Base-by-base conservation (phyloP, 805 yeast species). In the Candida succiphila region DNA sequence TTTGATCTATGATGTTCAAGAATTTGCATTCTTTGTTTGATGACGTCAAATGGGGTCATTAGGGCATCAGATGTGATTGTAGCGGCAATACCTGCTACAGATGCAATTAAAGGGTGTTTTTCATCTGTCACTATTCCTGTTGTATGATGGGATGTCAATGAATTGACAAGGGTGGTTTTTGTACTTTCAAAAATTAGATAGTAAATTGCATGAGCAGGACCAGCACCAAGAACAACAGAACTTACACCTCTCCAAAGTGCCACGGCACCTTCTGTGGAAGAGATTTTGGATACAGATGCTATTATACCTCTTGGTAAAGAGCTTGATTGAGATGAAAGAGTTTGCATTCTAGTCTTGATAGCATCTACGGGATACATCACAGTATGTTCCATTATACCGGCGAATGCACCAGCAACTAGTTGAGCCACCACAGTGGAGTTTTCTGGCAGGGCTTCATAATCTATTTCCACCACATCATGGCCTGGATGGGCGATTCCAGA, bases 341-440 rank as follows among this genome's bases (percentile, higher is more conserved):
- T 75, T 55, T 89, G 98, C 89, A 89, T 85, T 51, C 98, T 67
- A 5, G 97, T 92, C 63, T 89, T 89, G 45, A 89, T 72, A n/a
- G 94, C 89, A 55, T 89, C 98, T 27, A 89, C 76, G 2, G 98
- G 98, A 54, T 78, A 89, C 96, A 89, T 86, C 29, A 89, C 86
- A 1, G 95, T 78, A 58, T 89, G 98, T 55, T 89, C 98, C 96
- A 89, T 85, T 36, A 92, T 85, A 19, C 98, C 98, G n/a, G 98
- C 97, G 60, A 87, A 84, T 0, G 96, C 97, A 9, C 98, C 98
- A 2, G 97, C 97, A 10, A 75, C 52, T 39, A 89, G 67, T 52
- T 88, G 94, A 4, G 94, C 84, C 5, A 75, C 52, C 35, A 92
- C 61, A 1, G 96, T 78, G 9, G 96, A 87, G 48, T 78, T 76